phyloP scores from a whole-genome alignment of 2,329 filamentous ascomycete species.

The Aciculosporium take region DNA sequence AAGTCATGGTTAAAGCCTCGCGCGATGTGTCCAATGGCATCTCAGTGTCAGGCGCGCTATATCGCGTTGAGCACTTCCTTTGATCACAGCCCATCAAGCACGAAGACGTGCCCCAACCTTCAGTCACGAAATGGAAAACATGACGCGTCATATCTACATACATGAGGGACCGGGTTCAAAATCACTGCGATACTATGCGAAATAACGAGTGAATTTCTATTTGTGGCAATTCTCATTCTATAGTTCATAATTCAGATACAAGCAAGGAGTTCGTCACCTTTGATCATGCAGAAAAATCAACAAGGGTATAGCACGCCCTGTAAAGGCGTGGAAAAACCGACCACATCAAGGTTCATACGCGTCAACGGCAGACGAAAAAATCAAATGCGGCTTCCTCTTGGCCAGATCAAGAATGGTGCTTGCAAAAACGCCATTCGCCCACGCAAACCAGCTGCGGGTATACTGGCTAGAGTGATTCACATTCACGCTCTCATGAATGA shows the following conservation, averaged over 20 bases:
- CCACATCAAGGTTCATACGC: slow-evolving; percentile 39
- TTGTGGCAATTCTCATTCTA: neutral
- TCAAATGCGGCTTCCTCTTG: slow-evolving; percentile 71
- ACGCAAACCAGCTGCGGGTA: slow-evolving; percentile 90
- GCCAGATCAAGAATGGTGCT: slow-evolving; percentile 84
- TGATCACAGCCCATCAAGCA: no score
- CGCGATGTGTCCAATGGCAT: no score
- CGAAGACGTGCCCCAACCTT: no score
- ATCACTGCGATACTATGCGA: neutral
- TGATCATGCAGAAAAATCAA: neutral
- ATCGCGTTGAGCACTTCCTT: no score
- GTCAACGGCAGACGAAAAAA: slow-evolving; percentile 54
- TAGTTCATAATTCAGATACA: neutral
- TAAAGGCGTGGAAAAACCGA: no score
- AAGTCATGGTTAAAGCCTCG: no score
- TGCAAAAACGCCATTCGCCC: slow-evolving; percentile 95
- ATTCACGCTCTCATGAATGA: slow-evolving; percentile 86
- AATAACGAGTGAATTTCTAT: neutral
- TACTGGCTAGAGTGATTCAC: slow-evolving; percentile 55
- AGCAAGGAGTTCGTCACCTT: neutral
- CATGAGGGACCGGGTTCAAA: no score
- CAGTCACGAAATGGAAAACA: no score
- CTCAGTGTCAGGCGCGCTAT: no score
- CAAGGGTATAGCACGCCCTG: no score
- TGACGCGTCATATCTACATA: no score